These are phyloP conservation scores for Tylopilus sp. DNA, from an alignment of 768 basidiomycete genomes.

Conservation along the genomic window DNA sequence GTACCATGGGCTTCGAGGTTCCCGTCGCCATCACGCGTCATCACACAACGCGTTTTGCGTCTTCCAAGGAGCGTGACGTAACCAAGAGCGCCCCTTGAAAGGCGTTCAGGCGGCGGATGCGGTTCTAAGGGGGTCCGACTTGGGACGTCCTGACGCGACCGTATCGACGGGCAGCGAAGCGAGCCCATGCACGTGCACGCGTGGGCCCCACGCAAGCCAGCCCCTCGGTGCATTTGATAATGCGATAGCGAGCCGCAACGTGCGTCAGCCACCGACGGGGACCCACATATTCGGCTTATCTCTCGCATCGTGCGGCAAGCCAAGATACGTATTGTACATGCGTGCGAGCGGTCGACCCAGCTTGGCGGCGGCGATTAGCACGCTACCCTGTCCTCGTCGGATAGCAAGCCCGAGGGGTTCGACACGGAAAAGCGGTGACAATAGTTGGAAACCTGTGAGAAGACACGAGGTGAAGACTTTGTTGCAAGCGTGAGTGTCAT, in stretches of 20 bases:
- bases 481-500: not conserved
- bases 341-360: not conserved
- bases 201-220: not conserved
- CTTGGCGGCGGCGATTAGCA: constrained; percentile 4
- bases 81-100: not conserved
- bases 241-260: constrained; percentile 2
- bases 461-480: no score
- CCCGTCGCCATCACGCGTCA: not conserved
- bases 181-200: not conserved
- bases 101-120: not conserved
- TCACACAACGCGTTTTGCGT: not conserved
- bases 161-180: not conserved
- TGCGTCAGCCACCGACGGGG: not conserved
- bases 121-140: not conserved
- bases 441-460: not conserved
- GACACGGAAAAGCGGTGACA: not conserved
- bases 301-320: constrained; percentile 1
- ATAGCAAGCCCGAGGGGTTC: not conserved
- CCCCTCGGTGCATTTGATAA: not conserved
- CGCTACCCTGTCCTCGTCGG: not conserved
- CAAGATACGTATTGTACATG: not conserved
- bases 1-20: no score
- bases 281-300: constrained; percentile 1
- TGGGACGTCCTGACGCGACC: not conserved
- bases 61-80: not conserved